phyloP scores from a whole-genome alignment of 805 yeast genomes.

The Danielia reshetovae region DNA sequence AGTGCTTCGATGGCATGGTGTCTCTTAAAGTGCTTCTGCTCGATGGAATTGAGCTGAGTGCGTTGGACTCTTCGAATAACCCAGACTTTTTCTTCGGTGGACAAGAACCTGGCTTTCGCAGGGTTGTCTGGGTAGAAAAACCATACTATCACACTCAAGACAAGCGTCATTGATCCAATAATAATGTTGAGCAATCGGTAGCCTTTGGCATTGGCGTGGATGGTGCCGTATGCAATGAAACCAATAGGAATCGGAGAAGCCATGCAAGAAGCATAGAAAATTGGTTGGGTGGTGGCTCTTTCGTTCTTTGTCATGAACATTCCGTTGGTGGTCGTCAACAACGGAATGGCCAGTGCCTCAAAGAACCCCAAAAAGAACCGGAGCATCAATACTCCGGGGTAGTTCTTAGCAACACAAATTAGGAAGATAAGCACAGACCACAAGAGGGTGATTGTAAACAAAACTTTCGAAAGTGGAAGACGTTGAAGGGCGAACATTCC shows the following conservation, averaged over 20 bases:
- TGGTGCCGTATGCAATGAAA: constrained; percentile 41
- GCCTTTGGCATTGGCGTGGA: constrained; percentile 22
- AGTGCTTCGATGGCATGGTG: constrained; percentile 49
- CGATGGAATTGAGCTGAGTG: constrained; percentile 29
- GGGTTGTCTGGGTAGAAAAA: constrained; percentile 56
- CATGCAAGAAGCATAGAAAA: constrained; percentile 49
- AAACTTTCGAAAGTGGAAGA: constrained; percentile 37
- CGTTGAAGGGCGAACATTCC: constrained; percentile 43
- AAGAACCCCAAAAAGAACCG: constrained; percentile 49
- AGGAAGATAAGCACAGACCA: constrained; percentile 49
- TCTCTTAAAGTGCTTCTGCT: constrained; percentile 44
- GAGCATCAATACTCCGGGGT: constrained; percentile 43
- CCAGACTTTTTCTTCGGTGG: constrained; percentile 48
- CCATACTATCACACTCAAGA: constrained; percentile 14
- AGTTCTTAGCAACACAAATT: constrained; percentile 42
- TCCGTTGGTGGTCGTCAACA: constrained; percentile 43
- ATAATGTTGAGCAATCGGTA: constrained; percentile 59
- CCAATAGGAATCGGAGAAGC: constrained; percentile 52
- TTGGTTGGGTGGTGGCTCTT: constrained; percentile 49
- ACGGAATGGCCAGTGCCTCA: constrained; percentile 23
- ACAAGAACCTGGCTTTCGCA: constrained; percentile 44
- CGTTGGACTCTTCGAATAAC: constrained; percentile 37
- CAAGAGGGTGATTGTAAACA: constrained; percentile 30
- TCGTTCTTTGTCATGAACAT: constrained; percentile 46
- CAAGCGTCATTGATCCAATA: constrained; percentile 51